These are phyloP conservation scores for Piromyces finnis DNA, from an alignment of 192 early-diverging fungal species.

Conservation along the genomic window DNA sequence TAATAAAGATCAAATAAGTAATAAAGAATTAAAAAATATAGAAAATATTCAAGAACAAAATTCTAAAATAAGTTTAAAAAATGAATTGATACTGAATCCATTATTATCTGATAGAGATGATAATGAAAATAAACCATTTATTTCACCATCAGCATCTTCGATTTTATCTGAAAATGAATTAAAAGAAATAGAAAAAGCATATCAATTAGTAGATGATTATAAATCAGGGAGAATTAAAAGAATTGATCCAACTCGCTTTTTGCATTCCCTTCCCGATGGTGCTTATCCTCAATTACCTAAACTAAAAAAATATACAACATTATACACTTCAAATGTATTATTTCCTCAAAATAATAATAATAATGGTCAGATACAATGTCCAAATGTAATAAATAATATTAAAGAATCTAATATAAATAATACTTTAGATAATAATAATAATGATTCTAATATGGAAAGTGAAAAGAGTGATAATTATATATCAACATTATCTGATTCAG, in stretches of 20 bases:
- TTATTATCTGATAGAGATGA: background rate
- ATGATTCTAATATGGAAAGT: too few relatives aligned
- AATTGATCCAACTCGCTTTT: background rate
- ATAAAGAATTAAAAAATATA: too few relatives aligned
- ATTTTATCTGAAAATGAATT: background rate
- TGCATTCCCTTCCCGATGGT: background rate
- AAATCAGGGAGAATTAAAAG: background rate
- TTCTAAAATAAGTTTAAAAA: too few relatives aligned
- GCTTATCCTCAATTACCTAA: background rate
- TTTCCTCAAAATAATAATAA: background rate
- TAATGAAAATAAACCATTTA: background rate
- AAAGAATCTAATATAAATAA: too few relatives aligned
- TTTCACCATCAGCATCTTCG: background rate
- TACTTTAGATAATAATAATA: too few relatives aligned
- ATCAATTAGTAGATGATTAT: background rate
- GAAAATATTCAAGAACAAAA: too few relatives aligned
- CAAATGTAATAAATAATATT: too few relatives aligned
- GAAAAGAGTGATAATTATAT: too few relatives aligned
- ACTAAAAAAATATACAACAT: background rate
- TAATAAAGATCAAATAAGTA: too few relatives aligned
- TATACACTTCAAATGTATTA: background rate
- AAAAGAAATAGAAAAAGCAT: background rate
- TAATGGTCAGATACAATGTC: too few relatives aligned
- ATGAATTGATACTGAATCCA: too few relatives aligned
- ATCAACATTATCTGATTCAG: too few relatives aligned